phyloP scores from a whole-genome alignment of 495 filamentous ascomycete species.

The Beverwykella pulmonaria region DNA sequence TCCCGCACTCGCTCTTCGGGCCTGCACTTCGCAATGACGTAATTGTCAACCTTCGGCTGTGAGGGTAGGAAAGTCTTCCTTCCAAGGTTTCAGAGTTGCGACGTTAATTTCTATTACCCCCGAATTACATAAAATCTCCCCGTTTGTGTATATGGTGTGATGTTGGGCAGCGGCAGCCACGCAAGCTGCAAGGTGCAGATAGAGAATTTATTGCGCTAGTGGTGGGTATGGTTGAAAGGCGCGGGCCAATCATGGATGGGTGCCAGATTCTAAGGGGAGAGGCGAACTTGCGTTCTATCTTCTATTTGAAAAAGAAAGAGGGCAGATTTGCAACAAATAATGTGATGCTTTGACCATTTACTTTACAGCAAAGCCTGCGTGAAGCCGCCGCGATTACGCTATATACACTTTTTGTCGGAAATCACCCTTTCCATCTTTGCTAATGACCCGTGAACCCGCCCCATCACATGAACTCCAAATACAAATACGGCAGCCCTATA shows the following conservation, averaged over 20 bases:
- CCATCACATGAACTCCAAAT: not conserved
- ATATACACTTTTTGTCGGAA: not conserved
- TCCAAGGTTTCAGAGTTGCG: not conserved
- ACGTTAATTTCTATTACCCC: constrained; percentile 14
- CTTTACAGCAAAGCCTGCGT: not conserved
- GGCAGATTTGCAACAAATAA: no score
- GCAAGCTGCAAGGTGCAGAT: not conserved
- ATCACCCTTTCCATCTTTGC: not conserved
- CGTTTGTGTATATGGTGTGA: not conserved
- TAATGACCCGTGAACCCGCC: not conserved
- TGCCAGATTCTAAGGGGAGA: no score
- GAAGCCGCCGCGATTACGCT: not conserved
- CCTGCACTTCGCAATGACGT: not conserved
- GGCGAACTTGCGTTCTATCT: no score
- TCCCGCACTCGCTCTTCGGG: no score
- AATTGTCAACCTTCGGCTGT: not conserved
- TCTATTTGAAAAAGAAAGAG: no score
- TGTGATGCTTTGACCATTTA: no score
- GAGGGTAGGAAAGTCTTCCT: no score
- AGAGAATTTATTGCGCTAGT: no score
- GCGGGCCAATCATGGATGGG: no score
- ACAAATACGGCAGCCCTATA: not conserved
- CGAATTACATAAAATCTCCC: constrained; percentile 12
- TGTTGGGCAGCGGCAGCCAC: not conserved
- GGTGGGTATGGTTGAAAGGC: no score